Conservation (phyloP, 2,329 filamentous ascomycete genomes). For the Helminthosporium solani region DNA sequence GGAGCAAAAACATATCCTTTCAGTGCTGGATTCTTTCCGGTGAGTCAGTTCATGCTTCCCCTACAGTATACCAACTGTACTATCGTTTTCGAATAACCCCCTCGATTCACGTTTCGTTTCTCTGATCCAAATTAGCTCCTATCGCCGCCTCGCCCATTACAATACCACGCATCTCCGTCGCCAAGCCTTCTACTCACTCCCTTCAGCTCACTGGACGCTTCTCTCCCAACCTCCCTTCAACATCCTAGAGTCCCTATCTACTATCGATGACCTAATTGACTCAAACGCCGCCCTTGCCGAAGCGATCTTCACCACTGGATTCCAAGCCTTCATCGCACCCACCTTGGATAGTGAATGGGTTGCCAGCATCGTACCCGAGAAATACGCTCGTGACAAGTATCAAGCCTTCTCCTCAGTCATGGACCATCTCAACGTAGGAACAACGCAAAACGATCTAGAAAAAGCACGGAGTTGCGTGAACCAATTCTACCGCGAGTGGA, state of each 20-base stretch:
- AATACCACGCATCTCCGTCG: conserved; percentile 89
- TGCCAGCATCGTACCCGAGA: conserved; percentile 31
- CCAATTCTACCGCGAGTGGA: conserved; percentile 96
- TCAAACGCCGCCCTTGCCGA: conserved; percentile 80
- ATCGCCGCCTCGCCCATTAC: conserved; percentile 80
- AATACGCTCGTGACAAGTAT: conserved; percentile 30
- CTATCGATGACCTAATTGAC: conserved; percentile 85
- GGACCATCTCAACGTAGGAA: conserved; percentile 67
- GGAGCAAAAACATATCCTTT: conserved; percentile 76
- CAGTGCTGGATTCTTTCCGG: conserved; percentile 86
- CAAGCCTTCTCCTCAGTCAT: conserved; percentile 50
- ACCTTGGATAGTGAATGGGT: conserved; percentile 36
- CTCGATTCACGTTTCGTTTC: background rate
- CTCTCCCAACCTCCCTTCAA: conserved; percentile 80
- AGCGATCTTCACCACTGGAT: conserved; percentile 63
- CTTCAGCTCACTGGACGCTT: conserved; percentile 78
- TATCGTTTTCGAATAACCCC: background rate
- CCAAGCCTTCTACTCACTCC: conserved; percentile 89
- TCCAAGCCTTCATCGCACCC: conserved; percentile 37
- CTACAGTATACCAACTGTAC: too few relatives aligned
- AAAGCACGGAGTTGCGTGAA: conserved; percentile 91
- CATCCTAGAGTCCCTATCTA: conserved; percentile 73
- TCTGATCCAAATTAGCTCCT: conserved; percentile 61
- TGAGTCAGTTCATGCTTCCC: conserved; percentile 48
- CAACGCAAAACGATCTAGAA: conserved; percentile 74